These are phyloP conservation scores for Zoysia matrella DNA, from an alignment of 202 grass and related monocot genomes.

Conservation along the genomic window DNA sequence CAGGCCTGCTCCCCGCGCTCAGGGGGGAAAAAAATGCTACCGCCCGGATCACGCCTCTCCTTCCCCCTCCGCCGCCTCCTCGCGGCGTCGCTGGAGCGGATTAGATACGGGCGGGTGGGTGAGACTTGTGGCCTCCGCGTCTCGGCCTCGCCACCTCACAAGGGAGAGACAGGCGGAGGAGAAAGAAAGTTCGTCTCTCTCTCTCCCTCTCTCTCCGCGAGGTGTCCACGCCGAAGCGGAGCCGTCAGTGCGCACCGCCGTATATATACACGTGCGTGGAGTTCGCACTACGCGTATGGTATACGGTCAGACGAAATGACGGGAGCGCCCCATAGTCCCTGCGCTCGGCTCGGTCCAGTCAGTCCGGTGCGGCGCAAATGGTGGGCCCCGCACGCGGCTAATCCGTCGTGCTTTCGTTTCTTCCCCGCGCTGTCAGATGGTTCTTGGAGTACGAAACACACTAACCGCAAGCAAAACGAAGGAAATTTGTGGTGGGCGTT, in stretches of 20 bases:
- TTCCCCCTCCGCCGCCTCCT: not conserved
- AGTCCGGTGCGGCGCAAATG: not conserved
- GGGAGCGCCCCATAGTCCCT: not conserved
- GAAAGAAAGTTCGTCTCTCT: not conserved
- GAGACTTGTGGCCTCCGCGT: slow-evolving; percentile 44
- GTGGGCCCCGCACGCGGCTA: slow-evolving; percentile 6
- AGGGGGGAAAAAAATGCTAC: too few species aligned
- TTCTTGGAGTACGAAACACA: not conserved
- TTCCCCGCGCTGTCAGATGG: slow-evolving; percentile 9
- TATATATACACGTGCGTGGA: slow-evolving; percentile 26
- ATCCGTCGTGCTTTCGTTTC: not conserved
- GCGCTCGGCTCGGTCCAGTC: not conserved
- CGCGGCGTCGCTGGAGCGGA: slow-evolving; percentile 23
- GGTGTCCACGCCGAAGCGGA: slow-evolving; percentile 34
- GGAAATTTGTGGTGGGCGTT: not conserved
- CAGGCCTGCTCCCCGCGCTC: not conserved
- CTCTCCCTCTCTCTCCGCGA: not conserved
- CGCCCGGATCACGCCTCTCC: not conserved
- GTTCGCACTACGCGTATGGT: not conserved
- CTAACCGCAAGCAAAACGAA: not conserved
- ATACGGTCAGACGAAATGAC: not conserved
- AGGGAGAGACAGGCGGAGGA: not conserved
- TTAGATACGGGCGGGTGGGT: slow-evolving; percentile 39
- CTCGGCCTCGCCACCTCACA: slow-evolving; percentile 44
- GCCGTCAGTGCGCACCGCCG: slow-evolving; percentile 15